Conservation (phyloP, 164 flowering plant species). For the Amborella trichopoda region DNA sequence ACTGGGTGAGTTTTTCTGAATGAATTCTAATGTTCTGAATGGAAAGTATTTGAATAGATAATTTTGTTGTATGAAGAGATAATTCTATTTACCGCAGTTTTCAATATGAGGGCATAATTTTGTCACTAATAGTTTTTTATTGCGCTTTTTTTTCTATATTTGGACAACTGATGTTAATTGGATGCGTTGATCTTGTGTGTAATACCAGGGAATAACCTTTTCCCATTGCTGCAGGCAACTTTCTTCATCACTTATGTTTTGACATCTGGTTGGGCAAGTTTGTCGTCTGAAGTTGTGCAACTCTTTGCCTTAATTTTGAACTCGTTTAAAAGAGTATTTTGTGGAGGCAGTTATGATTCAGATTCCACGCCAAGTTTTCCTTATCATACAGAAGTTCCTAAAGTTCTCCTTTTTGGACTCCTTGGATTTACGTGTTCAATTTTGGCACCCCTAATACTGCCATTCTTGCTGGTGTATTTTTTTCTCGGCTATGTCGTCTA, state of each 20-base stretch:
- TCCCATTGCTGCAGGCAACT: constrained; percentile 60
- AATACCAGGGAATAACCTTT: no score
- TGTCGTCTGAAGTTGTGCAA: constrained; percentile 71
- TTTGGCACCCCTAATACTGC: constrained; percentile 81
- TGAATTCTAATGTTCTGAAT: no score
- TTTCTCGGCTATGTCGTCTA: constrained; percentile 70
- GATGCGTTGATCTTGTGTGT: no score
- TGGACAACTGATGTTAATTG: no score
- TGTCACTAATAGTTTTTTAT: no score
- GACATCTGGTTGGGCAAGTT: constrained; percentile 96
- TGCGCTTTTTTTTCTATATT: no score
- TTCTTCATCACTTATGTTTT: constrained; percentile 83
- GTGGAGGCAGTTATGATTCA: constrained; percentile 30
- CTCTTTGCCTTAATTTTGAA: constrained; percentile 48
- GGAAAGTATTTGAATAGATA: no score
- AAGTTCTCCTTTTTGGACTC: constrained; percentile 70
- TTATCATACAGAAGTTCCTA: constrained; percentile 89
- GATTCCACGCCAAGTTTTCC: constrained; percentile 49
- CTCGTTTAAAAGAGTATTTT: constrained; percentile 27
- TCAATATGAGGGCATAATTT: no score
- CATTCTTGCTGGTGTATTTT: constrained; percentile 74
- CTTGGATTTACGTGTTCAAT: constrained; percentile 78
- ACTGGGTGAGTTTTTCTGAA: no score
- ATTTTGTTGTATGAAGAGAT: no score
- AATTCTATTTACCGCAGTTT: no score